Base-by-base conservation (phyloP, 345 rosid genomes). In the Sonneratia alba region DNA sequence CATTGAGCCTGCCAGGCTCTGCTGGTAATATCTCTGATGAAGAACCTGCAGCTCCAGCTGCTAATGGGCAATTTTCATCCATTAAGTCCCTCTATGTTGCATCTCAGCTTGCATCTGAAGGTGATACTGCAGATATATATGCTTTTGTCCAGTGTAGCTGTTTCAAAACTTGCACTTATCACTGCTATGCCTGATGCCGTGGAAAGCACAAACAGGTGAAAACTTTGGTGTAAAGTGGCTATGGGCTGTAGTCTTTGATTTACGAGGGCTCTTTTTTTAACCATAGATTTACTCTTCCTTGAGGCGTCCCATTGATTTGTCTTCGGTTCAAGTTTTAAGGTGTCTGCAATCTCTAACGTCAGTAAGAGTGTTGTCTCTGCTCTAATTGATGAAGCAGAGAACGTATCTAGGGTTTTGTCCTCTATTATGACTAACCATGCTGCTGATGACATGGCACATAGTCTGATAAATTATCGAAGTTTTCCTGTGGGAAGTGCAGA, bases 201-300 rank as follows among this genome's bases (percentile, higher is more conserved):
- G 62, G 74, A 80, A 56, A 78, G 63, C 78, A 51, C 70, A 49
- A 76, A 79, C 73, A 38, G 69, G 77, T 73, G 48, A 42, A 69
- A 36, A 66, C 76, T 73, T 73, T 75, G 79, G 36, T 67, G 75
- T 70, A 83, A 78, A 78, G 93, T 88, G 82, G 71, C 87, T 83
- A 19, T 27, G 9, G 24, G 47, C 36, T 51, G n/a, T 36, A 73
- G 0, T 71, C 48, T 53, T 67, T 27, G 3, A 38, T 64, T 34
- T 36, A 19, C 13, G 11, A 36, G 36, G n/a, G 8, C 27, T 57
- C 3, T 9, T 57, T n/a, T n/a, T 24, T 47, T 47, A 7, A 42
- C 45, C 45, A 42, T 42, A 9, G 7, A 42, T 42, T 42, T 9
- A 42, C 45, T 42, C 10, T 42, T 9, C 45, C 45, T 42, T 42